Base-by-base conservation (phyloP, 768 basidiomycete genomes). In the Xerocomus spinulosus region DNA sequence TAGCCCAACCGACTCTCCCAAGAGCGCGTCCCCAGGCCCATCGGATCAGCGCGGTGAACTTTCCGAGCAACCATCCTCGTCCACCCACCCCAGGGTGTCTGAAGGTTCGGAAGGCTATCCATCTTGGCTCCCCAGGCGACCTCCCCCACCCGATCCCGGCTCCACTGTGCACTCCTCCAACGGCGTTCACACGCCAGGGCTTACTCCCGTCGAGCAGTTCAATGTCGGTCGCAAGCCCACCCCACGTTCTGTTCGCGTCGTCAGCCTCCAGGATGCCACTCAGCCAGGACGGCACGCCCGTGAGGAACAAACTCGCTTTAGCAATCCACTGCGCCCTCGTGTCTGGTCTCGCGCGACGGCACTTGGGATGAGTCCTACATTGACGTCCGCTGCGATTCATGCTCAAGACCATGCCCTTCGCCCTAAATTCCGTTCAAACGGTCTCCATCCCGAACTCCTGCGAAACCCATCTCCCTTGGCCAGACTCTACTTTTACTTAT, bases 51-150 rank as follows among this genome's bases (percentile, higher is more conserved):
- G 55, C 12, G 66, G 48, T 18, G 58, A 66, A 41, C 50, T 63
- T 26, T 67, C 68, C 45, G 66, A 67, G 20, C 68, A 59, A 3
- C 69, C 69, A 1, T 70, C 67, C 12, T 62, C 69, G 33, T 69
- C 68, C 2, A 59, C 67, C 42, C 65, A 66, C 14, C 63, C 66
- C 9, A 59, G 66, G 48, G 28, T 48, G 2, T 70, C 66, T 43
- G 77, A 79, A 56, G 55, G 66, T 43, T 76, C 76, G 15, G 85
- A 87, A 54, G 82, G 82, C 13, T 92, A 92, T 62, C 89, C 89
- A 3, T 83, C 85, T 20, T 92, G 89, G 89, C 81, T 92, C 2
- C 89, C 89, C 15, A 79, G 73, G 50, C 76, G 89, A 13, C 89
- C 90, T 3, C 82, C 81, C 14, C 85, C 80, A 1, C 89, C 89